Evolutionary conservation across 1,139 yeast genomes (phyloP), one percentile per base, ranked within the genome.

Genomic region (Saccharomyces pastorianus): DNA sequence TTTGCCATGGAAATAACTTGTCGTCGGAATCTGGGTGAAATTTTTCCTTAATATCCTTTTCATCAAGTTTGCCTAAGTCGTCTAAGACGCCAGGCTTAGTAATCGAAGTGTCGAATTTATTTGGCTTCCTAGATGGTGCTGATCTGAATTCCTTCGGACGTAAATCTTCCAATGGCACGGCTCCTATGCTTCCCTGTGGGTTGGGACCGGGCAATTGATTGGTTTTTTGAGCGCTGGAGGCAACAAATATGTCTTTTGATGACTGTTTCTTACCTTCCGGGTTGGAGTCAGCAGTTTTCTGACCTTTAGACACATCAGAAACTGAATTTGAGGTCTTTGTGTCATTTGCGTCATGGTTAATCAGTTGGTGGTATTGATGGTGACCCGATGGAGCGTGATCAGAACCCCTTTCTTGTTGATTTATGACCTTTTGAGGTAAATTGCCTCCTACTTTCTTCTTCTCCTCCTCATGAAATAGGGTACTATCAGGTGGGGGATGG

Each of bases 1-100:
- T 62, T 54, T 63, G 64, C 81, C 82, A 77, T 6, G 80, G 73
- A 58, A 66, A 69, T 56, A 63, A 50, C 28, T 53, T 57, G 11
- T 59, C 63, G 1, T 59, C 56, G 4, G 51, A 54, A 13, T 59
- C 61, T 13, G 51, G 44, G 6, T 57, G 51, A 9, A 55, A 46
- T 11, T 48, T 53, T 13, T 58, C 52, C 7, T 49, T 54, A 44
- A 61, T 55, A 14, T 54, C 53, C 28, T 52, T 48, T 38, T 57
- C 61, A 8, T 58, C 60, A 6, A 26, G 41, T 9, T 41, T 51
- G 13, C 48, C 47, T 13, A 59, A 51, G 3, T 52, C 54, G 31
- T 59, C 63, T 46, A 59, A 53, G 23, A 61, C 57, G 11, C 63
- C 62, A 13, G 66, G 65, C 11, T 53, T 57, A 29, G 56, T 59